These are phyloP conservation scores for Citrus sp. DNA, from an alignment of 345 rosid genomes.

Conservation along the genomic window DNA sequence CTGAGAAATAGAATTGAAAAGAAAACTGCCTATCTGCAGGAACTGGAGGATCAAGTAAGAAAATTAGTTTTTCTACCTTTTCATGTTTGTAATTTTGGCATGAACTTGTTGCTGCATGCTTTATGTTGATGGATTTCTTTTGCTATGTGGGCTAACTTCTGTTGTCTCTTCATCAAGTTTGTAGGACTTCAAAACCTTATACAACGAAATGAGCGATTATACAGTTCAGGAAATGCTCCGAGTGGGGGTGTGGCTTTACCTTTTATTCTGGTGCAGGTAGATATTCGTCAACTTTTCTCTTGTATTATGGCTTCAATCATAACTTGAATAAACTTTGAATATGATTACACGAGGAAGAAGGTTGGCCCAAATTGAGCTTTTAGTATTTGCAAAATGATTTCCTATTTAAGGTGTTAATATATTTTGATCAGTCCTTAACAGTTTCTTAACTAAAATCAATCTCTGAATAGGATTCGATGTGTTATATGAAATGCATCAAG, in stretches of 20 bases:
- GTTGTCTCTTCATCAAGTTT: slow-evolving; percentile 42
- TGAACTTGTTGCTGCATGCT: slow-evolving; percentile 2
- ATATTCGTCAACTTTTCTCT: slow-evolving; percentile 3
- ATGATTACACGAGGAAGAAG: background rate
- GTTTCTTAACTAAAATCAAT: background rate
- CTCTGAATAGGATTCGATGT: background rate
- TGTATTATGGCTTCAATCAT: background rate
- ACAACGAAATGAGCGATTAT: slow-evolving; percentile 75
- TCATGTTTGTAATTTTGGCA: slow-evolving; percentile 7
- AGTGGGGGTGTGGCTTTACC: slow-evolving; percentile 93
- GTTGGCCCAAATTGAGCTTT: background rate
- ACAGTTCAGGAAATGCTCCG: slow-evolving; percentile 77
- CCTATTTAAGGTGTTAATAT: background rate
- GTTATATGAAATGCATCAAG: background rate
- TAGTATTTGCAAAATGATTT: background rate
- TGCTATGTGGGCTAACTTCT: slow-evolving; percentile 10
- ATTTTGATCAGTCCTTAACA: no score
- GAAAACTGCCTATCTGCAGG: slow-evolving; percentile 83
- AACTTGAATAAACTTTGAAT: background rate
- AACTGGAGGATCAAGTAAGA: slow-evolving; percentile 93
- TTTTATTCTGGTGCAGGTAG: slow-evolving; percentile 97
- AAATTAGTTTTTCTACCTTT: slow-evolving; percentile 2
- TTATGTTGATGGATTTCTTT: background rate
- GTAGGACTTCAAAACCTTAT: slow-evolving; percentile 88
- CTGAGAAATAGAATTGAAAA: slow-evolving; percentile 79